phyloP scores from a whole-genome alignment of 1,284 basidiomycete species.

The Somion occarium region DNA sequence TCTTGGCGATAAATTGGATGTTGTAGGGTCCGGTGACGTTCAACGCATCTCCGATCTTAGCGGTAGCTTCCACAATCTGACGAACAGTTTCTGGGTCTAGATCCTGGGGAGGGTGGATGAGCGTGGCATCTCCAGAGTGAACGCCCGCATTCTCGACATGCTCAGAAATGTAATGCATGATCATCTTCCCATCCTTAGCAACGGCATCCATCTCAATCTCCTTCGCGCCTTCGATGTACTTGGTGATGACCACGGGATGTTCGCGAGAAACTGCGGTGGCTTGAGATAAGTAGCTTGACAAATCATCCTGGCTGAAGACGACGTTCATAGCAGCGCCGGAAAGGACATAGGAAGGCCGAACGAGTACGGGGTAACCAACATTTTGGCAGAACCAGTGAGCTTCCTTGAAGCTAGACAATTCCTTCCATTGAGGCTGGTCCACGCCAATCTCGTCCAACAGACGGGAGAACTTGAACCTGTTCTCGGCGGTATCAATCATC shows the following conservation, averaged over 20 bases:
- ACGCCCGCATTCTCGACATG: constrained; percentile 99
- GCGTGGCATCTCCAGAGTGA: constrained; percentile 95
- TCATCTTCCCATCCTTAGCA: constrained; percentile 93
- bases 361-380: constrained; percentile 93
- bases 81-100: constrained; percentile 94
- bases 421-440: constrained; percentile 97
- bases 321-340: constrained; percentile 99
- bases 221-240: constrained; percentile 99
- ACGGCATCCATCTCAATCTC: constrained; percentile 99
- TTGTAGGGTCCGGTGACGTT: constrained; percentile 99
- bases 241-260: constrained; percentile 97
- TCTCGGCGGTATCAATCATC: constrained; percentile 99
- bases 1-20: constrained; percentile 99
- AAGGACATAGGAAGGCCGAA: constrained; percentile 96
- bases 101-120: constrained; percentile 97
- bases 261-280: constrained; percentile 97
- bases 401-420: constrained; percentile 88
- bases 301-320: constrained; percentile 89
- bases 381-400: constrained; percentile 86
- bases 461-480: constrained; percentile 99
- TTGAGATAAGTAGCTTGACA: constrained; percentile 89
- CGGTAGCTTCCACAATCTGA: constrained; percentile 94
- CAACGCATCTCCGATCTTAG: constrained; percentile 96
- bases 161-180: constrained; percentile 99
- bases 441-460: constrained; percentile 96